Conservation (phyloP, 2,329 filamentous ascomycete species). For the Pyrenophora graminea region DNA sequence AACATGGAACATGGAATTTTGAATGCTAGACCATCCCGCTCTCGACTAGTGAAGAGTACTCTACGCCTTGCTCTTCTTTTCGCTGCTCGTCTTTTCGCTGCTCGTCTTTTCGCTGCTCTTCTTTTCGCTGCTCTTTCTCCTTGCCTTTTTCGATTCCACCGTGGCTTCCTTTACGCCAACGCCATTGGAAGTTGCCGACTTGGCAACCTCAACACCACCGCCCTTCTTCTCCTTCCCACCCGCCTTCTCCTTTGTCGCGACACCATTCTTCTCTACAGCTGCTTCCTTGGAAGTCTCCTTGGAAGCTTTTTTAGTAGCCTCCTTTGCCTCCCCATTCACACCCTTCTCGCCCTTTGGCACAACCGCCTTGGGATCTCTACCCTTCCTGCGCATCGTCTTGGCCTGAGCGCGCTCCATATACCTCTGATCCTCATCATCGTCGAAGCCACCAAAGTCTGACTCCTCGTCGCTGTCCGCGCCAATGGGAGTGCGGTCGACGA, state of each 20-base stretch:
- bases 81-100: slow-evolving; percentile 22
- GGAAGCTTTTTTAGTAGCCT: slow-evolving; percentile 9
- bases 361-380: slow-evolving; percentile 51
- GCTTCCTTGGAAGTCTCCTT: slow-evolving; percentile 20
- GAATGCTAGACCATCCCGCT: not conserved
- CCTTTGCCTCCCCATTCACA: slow-evolving; percentile 22
- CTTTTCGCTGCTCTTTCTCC: slow-evolving; percentile 29
- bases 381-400: slow-evolving; percentile 51
- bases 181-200: slow-evolving; percentile 4
- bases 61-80: slow-evolving; percentile 28
- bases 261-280: slow-evolving; percentile 6
- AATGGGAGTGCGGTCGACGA: slow-evolving; percentile 73
- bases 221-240: slow-evolving; percentile 19
- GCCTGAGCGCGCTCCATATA: slow-evolving; percentile 54
- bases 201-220: slow-evolving; percentile 11
- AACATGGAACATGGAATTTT: not conserved
- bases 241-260: slow-evolving; percentile 7
- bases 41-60: not conserved
- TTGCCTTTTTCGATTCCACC: slow-evolving; percentile 19
- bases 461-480: slow-evolving; percentile 47
- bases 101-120: slow-evolving; percentile 27
- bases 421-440: slow-evolving; percentile 55
- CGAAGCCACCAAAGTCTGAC: slow-evolving; percentile 55
- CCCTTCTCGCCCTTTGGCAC: slow-evolving; percentile 26
- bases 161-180: slow-evolving; percentile 16